Evolutionary conservation across 306 rosid species (phyloP), one percentile per base, ranked within the genome.

Genomic region (Senna tora): DNA sequence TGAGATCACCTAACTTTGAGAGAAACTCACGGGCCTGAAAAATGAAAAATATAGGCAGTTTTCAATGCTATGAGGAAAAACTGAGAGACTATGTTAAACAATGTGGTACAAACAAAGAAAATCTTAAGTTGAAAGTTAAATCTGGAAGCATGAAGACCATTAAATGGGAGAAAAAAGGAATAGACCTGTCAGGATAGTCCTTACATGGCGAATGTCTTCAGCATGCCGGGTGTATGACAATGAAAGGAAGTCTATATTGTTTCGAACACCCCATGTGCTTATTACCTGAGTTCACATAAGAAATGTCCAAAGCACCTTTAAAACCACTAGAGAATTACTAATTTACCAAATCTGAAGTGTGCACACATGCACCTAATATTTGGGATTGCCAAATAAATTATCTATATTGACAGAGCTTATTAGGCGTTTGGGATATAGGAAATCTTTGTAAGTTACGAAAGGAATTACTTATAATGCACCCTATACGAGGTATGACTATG

Each of bases 171-270:
- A 79, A 65, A 46, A 25, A 33, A 46, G 47, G n/a, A 45, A 65
- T 19, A 45, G 0, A 64, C 30, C 3, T 25, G 30, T n/a, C n/a
- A n/a, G n/a, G n/a, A n/a, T n/a, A n/a, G n/a, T 59, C 72, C 87
- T 85, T 88, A 93, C 98, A 11, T 84, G 88, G 82, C 92, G 85
- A 84, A 93, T 65, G 77, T 93, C 98, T 83, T 93, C 96, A 63
- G 86, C 97, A 21, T 83, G 96, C 42, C 98, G 81, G 2, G 98
- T 82, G 65, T 81, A 84, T 32, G 92, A 83, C 76, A 93, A 76
- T 19, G 96, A 77, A 32, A 93, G 93, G 87, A 90, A 83, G 84
- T 93, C 96, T 42, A 93, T 88, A 4, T 75, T 90, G 87, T 93
- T 93, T 56, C 30, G 78, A 77, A 86, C 93, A 62, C 93, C 98